Conservation (phyloP, 345 rosid genomes). For the Eucalyptus virginea region DNA sequence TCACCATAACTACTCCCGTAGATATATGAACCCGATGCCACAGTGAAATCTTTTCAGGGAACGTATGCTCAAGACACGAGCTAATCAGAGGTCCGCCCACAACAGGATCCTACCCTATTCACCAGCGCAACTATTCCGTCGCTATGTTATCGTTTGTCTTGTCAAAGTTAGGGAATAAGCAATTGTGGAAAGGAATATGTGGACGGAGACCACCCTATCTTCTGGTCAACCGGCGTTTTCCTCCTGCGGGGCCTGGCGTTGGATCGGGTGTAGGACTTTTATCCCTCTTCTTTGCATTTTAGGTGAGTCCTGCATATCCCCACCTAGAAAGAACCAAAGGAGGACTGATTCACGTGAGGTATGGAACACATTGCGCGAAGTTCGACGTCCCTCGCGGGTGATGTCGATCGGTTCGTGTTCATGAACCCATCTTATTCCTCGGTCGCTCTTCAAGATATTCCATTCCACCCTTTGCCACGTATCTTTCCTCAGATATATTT, state of each 20-base stretch:
- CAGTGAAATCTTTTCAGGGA: no score
- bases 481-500: neutral
- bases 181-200: neutral
- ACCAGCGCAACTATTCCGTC: no score
- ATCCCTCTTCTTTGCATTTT: no score
- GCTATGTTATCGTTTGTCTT: no score
- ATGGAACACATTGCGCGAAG: neutral
- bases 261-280: neutral
- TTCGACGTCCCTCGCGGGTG: neutral
- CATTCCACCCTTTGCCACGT: neutral
- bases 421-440: neutral
- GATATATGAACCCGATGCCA: no score
- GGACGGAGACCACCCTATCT: neutral
- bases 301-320: accelerated
- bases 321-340: neutral
- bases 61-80: neutral
- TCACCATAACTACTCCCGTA: no score
- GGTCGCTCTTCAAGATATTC: no score
- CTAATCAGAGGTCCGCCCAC: neutral
- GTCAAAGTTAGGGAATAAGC: neutral
- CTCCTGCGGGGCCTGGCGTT: neutral
- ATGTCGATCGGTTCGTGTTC: neutral
- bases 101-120: neutral
- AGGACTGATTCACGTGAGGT: neutral
- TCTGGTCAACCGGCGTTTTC: neutral